phyloP scores from a whole-genome alignment of 192 early-diverging fungal genomes.

The Backusella luteola region DNA sequence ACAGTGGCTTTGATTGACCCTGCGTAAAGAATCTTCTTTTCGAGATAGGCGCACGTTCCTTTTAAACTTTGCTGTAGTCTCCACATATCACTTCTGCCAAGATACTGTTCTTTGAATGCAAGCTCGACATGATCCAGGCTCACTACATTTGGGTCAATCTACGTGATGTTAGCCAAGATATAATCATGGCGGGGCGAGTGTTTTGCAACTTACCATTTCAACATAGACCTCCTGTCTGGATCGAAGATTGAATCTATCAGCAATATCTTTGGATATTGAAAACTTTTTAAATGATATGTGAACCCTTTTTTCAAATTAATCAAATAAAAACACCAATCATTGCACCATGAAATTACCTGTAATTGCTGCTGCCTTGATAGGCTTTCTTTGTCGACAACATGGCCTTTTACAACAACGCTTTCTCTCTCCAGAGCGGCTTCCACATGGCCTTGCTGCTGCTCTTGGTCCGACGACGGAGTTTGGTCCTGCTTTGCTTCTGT shows the following conservation, averaged over 20 bases:
- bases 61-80: slow-evolving; percentile 68
- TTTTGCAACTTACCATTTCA: slow-evolving; percentile 45
- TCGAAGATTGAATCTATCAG: slow-evolving; percentile 59
- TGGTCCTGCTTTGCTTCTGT: slow-evolving; percentile 8
- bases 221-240: slow-evolving; percentile 61
- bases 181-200: background rate
- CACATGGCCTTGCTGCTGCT: slow-evolving; percentile 16
- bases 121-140: slow-evolving; percentile 84
- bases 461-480: background rate
- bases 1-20: slow-evolving; percentile 77
- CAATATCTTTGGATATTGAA: slow-evolving; percentile 67
- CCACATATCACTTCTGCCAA: slow-evolving; percentile 95
- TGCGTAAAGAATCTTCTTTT: slow-evolving; percentile 69
- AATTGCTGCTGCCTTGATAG: slow-evolving; percentile 51
- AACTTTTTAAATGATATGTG: slow-evolving; percentile 42
- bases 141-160: slow-evolving; percentile 68
- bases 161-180: background rate
- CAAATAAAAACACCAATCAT: background rate
- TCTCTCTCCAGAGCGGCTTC: slow-evolving; percentile 17
- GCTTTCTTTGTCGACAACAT: slow-evolving; percentile 47
- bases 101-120: slow-evolving; percentile 85
- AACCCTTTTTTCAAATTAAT: background rate
- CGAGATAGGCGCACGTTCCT: slow-evolving; percentile 69
- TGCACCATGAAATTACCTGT: slow-evolving; percentile 41
- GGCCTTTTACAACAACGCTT: slow-evolving; percentile 53